A percentile compares a stretch with the other conserved stretches of the same genome.
These are phyloP conservation scores for Collybia sordida DNA, from an alignment of 768 basidiomycete species.

Conservation along the genomic window DNA sequence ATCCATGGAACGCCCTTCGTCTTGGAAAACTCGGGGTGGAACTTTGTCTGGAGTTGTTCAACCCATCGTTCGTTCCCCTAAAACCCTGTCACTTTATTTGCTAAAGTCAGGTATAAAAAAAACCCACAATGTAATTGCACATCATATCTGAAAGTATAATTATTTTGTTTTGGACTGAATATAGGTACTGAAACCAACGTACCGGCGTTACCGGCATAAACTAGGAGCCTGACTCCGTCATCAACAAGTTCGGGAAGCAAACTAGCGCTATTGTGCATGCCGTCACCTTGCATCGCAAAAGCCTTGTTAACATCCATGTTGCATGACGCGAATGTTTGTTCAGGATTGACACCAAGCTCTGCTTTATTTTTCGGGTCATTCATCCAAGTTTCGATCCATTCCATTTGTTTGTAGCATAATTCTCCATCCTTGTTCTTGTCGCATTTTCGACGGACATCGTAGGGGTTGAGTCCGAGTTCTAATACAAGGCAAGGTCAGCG, in stretches of 20 bases:
- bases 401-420: slow-evolving; percentile 78
- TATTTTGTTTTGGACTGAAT: slow-evolving; percentile 12
- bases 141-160: slow-evolving; percentile 58
- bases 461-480: slow-evolving; percentile 83
- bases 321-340: slow-evolving; percentile 64
- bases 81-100: neutral
- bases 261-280: slow-evolving; percentile 77
- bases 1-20: slow-evolving; percentile 57
- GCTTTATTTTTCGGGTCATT: slow-evolving; percentile 76
- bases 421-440: slow-evolving; percentile 68
- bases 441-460: slow-evolving; percentile 81
- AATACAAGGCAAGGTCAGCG: slow-evolving; percentile 1
- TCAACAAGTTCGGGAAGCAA: slow-evolving; percentile 82
- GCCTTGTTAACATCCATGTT: slow-evolving; percentile 80
- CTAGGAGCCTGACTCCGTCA: slow-evolving; percentile 77
- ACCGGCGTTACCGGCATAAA: slow-evolving; percentile 90
- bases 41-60: slow-evolving; percentile 57
- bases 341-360: slow-evolving; percentile 71
- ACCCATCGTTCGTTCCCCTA: slow-evolving; percentile 83
- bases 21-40: slow-evolving; percentile 57
- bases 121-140: slow-evolving; percentile 76
- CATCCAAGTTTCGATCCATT: slow-evolving; percentile 88
- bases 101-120: slow-evolving; percentile 13
- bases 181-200: slow-evolving; percentile 19
- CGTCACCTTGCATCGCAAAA: slow-evolving; percentile 82